These are phyloP conservation scores for Fusarium neocosmosporiellum DNA, from an alignment of 2,329 filamentous ascomycete species.

Conservation along the genomic window DNA sequence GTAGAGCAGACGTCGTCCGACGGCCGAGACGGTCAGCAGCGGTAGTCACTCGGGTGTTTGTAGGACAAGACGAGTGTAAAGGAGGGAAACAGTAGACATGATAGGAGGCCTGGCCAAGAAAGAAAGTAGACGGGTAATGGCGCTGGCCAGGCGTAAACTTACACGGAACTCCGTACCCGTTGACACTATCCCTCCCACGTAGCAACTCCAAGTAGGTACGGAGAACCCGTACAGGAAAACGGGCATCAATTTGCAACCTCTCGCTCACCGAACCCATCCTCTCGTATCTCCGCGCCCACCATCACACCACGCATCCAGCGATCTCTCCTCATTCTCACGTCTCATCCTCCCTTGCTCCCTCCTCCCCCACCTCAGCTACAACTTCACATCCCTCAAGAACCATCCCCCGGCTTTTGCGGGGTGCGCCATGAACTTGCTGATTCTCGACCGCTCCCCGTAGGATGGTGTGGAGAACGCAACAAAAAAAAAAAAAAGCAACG, in stretches of 20 bases:
- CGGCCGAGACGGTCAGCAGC: slow-evolving; percentile 20
- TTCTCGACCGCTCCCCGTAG: background rate
- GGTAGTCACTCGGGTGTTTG: background rate
- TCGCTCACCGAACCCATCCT: slow-evolving; percentile 24
- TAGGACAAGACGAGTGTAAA: background rate
- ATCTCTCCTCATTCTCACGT: slow-evolving; percentile 4
- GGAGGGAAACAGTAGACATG: background rate
- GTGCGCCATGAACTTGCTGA: background rate
- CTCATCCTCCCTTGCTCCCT: slow-evolving; percentile 12
- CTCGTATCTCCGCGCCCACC: slow-evolving; percentile 33
- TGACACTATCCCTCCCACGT: background rate
- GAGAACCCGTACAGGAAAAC: background rate
- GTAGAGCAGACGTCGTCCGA: slow-evolving; percentile 17
- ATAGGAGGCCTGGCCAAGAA: background rate
- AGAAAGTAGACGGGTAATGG: slow-evolving; percentile 2
- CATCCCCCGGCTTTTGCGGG: slow-evolving; percentile 16
- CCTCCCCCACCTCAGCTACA: background rate
- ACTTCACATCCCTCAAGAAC: slow-evolving; percentile 1
- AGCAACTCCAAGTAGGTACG: slow-evolving; percentile 8
- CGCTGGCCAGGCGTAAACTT: slow-evolving; percentile 6
- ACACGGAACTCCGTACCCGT: slow-evolving; percentile 4
- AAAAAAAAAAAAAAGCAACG: slow-evolving; percentile 6
- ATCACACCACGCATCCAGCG: slow-evolving; percentile 16
- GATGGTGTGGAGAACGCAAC: background rate
- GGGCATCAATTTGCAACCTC: background rate